Evolutionary conservation across 768 basidiomycete genomes (phyloP).

Genomic region (Xanthoconium stramineum): DNA sequence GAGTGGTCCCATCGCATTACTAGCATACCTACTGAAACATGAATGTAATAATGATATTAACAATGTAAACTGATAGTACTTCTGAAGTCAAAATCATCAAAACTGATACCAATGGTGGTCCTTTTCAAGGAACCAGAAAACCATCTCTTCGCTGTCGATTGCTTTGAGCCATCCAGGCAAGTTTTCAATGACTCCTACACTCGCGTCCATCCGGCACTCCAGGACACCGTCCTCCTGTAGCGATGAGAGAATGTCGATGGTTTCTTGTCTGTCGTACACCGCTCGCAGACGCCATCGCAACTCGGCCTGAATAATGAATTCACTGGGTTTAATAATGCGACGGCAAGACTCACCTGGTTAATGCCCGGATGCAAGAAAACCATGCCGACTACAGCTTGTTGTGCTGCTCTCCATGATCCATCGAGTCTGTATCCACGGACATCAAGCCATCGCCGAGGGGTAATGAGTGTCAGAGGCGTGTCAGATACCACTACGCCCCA

Average conservation of each 20-base stretch:
- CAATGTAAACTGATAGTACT: neutral
- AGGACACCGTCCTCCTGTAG: constrained; percentile 54
- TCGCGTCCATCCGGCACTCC: constrained; percentile 17
- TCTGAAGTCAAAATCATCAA: constrained; percentile 19
- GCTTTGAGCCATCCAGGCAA: constrained; percentile 31
- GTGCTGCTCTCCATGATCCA: constrained; percentile 70
- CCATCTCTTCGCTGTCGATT: constrained; percentile 48
- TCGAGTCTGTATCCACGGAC: constrained; percentile 57
- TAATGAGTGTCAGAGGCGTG: constrained; percentile 41
- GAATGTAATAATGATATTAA: constrained; percentile 21
- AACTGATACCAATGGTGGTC: constrained; percentile 66
- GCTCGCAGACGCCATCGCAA: constrained; percentile 67
- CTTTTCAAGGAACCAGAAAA: constrained; percentile 57
- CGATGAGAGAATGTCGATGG: constrained; percentile 56
- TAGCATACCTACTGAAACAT: neutral
- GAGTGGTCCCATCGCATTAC: too few species aligned
- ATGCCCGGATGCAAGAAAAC: constrained; percentile 72
- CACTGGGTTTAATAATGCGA: neutral
- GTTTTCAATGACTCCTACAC: constrained; percentile 3
- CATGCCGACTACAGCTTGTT: constrained; percentile 63
- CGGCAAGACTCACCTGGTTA: constrained; percentile 50
- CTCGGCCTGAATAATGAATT: constrained; percentile 47
- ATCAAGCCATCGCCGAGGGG: constrained; percentile 78
- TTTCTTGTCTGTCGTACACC: constrained; percentile 75
- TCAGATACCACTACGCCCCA: constrained; percentile 60